A percentile compares a stretch with the other conserved stretches of the same genome.
phyloP scores from a whole-genome alignment of 805 yeast genomes.

The Pichia insulana region DNA sequence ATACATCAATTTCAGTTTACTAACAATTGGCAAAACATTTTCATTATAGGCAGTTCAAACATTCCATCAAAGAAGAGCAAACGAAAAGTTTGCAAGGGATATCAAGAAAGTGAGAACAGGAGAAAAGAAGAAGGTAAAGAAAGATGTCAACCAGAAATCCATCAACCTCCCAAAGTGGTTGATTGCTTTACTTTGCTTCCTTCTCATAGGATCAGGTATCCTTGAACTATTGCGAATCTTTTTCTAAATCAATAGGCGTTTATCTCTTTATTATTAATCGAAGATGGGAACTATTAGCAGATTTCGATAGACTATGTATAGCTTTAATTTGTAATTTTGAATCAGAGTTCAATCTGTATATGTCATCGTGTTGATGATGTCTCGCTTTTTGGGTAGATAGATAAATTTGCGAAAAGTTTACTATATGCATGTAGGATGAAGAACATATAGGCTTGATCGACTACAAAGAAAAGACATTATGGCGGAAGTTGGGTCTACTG shows the following conservation, averaged over 20 bases:
- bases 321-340: too few species aligned
- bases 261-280: too few species aligned
- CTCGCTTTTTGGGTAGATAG: too few species aligned
- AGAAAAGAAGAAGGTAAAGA: slow-evolving; percentile 9
- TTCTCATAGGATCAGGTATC: slow-evolving; percentile 76
- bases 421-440: too few species aligned
- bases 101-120: slow-evolving; percentile 38
- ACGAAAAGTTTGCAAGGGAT: slow-evolving; percentile 68
- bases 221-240: slow-evolving; percentile 55
- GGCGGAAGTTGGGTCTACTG: too few species aligned
- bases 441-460: too few species aligned
- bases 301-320: too few species aligned
- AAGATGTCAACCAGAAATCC: background rate
- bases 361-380: too few species aligned
- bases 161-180: slow-evolving; percentile 49
- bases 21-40: background rate
- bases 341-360: too few species aligned
- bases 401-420: too few species aligned
- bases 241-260: slow-evolving; percentile 35
- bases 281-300: too few species aligned
- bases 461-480: too few species aligned
- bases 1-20: background rate
- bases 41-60: slow-evolving; percentile 60
- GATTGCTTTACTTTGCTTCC: slow-evolving; percentile 43
- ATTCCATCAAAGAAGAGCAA: slow-evolving; percentile 82